Percentiles rank a stretch among this genome's conserved stretches.
Conservation (phyloP, 2,329 filamentous ascomycete species). For the Aspergillus novoparasiticus region DNA sequence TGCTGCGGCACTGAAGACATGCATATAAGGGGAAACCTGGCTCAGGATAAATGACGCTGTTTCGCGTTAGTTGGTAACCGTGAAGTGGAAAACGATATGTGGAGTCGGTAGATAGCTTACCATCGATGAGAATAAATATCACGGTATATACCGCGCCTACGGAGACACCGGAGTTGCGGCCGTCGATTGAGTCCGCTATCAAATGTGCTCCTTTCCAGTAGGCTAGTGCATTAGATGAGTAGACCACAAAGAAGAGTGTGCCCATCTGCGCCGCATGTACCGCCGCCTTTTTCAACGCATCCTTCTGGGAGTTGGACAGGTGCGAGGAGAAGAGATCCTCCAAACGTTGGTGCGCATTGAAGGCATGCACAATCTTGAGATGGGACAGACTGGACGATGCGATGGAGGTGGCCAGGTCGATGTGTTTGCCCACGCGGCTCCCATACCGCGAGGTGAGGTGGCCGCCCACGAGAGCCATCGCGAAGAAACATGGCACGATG, state of each 20-base stretch:
- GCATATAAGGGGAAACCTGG: conserved; percentile 43
- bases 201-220: conserved; percentile 67
- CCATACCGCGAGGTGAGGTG: conserved; percentile 55
- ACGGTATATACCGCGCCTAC: conserved; percentile 42
- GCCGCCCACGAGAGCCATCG: conserved; percentile 60
- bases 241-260: conserved; percentile 67
- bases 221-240: conserved; percentile 65
- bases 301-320: conserved; percentile 52
- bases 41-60: conserved; percentile 40
- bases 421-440: conserved; percentile 51
- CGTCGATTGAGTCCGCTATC: conserved; percentile 44
- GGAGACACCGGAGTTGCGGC: conserved; percentile 23
- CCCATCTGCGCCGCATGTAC: conserved; percentile 61
- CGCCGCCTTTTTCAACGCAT: conserved; percentile 61
- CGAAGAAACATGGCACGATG: conserved; percentile 62
- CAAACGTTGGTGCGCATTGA: conserved; percentile 60
- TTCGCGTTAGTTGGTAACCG: not conserved
- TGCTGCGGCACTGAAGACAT: conserved; percentile 52
- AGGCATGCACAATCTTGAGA: conserved; percentile 64
- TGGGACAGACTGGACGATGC: conserved; percentile 64
- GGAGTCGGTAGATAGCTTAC: not conserved
- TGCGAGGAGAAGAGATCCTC: conserved; percentile 60
- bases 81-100: too few relatives aligned
- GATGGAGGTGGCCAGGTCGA: conserved; percentile 62
- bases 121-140: conserved; percentile 42